These are phyloP conservation scores for Lichtheimia corymbifera DNA, from an alignment of 371 early-diverging fungal genomes.

Conservation along the genomic window DNA sequence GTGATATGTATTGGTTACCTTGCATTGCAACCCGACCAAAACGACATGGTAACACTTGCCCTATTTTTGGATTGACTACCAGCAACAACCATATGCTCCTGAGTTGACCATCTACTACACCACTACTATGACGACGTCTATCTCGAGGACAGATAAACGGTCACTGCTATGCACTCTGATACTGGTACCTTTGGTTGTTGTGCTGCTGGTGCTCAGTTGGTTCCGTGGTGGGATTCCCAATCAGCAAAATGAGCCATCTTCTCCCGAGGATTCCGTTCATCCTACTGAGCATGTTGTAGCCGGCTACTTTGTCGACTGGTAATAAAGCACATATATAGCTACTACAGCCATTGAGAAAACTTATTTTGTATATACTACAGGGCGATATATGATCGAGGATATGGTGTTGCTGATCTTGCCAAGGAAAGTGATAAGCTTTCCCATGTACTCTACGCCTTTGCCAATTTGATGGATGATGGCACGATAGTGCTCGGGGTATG, in stretches of 20 bases:
- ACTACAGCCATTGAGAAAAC: background rate
- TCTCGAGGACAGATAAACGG: conserved; percentile 6
- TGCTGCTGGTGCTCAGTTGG: conserved; percentile 33
- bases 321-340: background rate
- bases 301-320: conserved; percentile 43
- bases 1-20: no score
- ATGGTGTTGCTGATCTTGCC: conserved; percentile 60
- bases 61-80: no score
- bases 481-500: conserved; percentile 60
- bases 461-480: conserved; percentile 71
- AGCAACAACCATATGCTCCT: no score
- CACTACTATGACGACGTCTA: background rate
- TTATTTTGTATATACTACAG: conserved; percentile 23
- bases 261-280: conserved; percentile 1
- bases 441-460: conserved; percentile 89
- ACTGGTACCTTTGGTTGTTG: conserved; percentile 28
- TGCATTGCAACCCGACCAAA: no score
- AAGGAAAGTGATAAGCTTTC: conserved; percentile 57
- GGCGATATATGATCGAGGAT: conserved; percentile 74
- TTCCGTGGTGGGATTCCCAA: conserved; percentile 17
- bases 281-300: conserved; percentile 29
- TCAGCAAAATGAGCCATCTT: conserved; percentile 10
- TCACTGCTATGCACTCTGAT: conserved; percentile 16
- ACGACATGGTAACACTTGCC: no score
- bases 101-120: no score